Evolutionary conservation across 305 asterid genomes (phyloP), one percentile per base, ranked within the genome.

Genomic region (Fraxinus platypoda): DNA sequence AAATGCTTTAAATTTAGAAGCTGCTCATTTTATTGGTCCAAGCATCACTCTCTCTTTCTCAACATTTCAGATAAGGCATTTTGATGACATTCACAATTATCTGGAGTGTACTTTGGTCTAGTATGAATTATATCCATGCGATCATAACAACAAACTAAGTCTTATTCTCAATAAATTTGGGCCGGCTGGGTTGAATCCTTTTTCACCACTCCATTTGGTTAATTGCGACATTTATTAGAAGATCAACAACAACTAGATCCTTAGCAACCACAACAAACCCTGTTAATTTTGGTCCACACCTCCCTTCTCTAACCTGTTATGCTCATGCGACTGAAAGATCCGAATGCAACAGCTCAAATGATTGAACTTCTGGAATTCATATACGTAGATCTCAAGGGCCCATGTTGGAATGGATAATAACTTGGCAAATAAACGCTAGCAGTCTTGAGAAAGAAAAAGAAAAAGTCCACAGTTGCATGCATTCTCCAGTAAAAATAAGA

Each of bases 401-500:
- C 54, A 77, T 77, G 35, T 66, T 43, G 21, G 52, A 84, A 71
- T 74, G 59, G 49, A 74, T 49, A 54, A 77, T 46, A 77, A 64
- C 76, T 75, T 62, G 78, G 78, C 52, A 49, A 77, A 87, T 81
- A 30, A 70, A 52, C 37, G 28, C 62, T 17, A 64, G 77, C 81
- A 73, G 86, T 74, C 34, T 59, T 78, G 46, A 35, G 78, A 79
- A 73, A 46, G 52, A 83, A n/a, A 68, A 23, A 73, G n/a, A 68
- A 35, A 49, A 49, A 54, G 72, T 17, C 43, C 49, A 64, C 33
- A 46, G 59, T n/a, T 12, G 73, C 77, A 43, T 73, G 77, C 75
- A 78, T 46, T 75, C 81, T 74, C 76, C 83, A 80, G 68, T 68
- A 34, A 81, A 37, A 74, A 57, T 57, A 41, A 80, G 78, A 85